Base-by-base conservation (phyloP, 2,329 filamentous ascomycete species). In the Zymoseptoria passerinii region DNA sequence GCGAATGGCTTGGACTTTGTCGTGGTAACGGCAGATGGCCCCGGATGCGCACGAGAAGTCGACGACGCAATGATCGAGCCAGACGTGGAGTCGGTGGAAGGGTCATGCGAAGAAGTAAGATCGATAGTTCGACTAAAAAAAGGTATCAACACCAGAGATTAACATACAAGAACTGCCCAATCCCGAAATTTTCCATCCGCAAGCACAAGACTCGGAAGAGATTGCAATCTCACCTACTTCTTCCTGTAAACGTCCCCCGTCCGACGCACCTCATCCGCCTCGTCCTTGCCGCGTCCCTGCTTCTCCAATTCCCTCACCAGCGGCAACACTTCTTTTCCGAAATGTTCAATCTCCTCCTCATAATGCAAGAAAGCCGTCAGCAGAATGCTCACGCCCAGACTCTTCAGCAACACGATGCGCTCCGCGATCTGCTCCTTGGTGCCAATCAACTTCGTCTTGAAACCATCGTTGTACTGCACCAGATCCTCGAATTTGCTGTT, bases 391-490 rank as follows among this genome's bases (percentile, higher is more conserved):
- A 76, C 70, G 1, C 75, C 70, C 58, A 80, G 58, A 62, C 73
- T 74, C 74, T 81, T 76, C 56, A 80, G 64, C 62, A 81, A 59
- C 44, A 80, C 60, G 44, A 81, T 78, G 4, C 79, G 68, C 60
- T 81, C 78, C 0, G 77, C 78, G 53, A 81, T 77, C 66, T 80
- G 78, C 65, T 79, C 76, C 60, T 76, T 77, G 0, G 79, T 80
- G 0, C 79, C 78, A 50, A 81, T 80, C 27, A 81, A 65, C 67
- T 80, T 81, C 3, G 79, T 80, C 71, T 81, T 81, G 69, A 81
- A 82, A 1, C 79, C 79, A 64, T 81, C 79, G 51, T 81, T 81
- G 62, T 81, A 81, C 69, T 81, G 79, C 28, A 81, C 77, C 56
- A 81, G 64, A 63, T 82, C 79, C 53, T 81, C 76, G 48, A 81